Percentiles rank a stretch among this genome's conserved stretches.
phyloP scores from a whole-genome alignment of 2,329 filamentous ascomycete species.

The Sporothrix schenckii region DNA sequence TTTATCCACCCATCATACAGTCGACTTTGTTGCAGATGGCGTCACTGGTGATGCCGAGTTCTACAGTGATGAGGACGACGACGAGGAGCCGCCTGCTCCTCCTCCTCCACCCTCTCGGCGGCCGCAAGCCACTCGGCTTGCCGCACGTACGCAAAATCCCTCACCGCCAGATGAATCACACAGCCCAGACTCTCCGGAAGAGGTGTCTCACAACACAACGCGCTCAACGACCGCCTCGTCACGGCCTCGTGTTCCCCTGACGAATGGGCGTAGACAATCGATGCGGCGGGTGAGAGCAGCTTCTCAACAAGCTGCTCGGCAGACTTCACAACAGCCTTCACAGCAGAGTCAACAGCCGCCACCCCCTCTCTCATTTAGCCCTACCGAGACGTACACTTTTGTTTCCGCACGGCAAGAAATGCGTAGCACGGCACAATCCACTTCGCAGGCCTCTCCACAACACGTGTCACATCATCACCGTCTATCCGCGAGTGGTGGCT shows the following conservation, averaged over 20 bases:
- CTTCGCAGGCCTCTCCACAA: background rate
- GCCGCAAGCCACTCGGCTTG: background rate
- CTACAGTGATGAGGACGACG: conserved; percentile 28
- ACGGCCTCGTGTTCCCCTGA: background rate
- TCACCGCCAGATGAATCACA: background rate
- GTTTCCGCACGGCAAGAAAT: no score
- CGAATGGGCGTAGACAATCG: background rate
- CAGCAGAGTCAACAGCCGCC: conserved; percentile 14
- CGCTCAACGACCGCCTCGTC: background rate
- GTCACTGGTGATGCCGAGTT: conserved; percentile 30
- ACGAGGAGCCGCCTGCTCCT: background rate
- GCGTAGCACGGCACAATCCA: no score
- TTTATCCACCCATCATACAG: conserved; percentile 2
- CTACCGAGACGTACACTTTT: no score
- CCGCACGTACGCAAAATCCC: background rate
- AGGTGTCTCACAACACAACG: background rate
- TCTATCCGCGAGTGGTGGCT: background rate
- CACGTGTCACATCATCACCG: background rate
- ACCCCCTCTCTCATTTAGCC: background rate
- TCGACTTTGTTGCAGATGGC: conserved; percentile 34
- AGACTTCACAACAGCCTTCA: no score
- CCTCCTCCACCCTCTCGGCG: background rate
- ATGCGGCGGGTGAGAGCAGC: background rate
- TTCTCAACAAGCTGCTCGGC: background rate
- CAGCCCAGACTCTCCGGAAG: background rate